Percentiles rank a stretch among this genome's conserved stretches.
Conservation (phyloP, 306 rosid genomes). For the Begonia fuchsioides region DNA sequence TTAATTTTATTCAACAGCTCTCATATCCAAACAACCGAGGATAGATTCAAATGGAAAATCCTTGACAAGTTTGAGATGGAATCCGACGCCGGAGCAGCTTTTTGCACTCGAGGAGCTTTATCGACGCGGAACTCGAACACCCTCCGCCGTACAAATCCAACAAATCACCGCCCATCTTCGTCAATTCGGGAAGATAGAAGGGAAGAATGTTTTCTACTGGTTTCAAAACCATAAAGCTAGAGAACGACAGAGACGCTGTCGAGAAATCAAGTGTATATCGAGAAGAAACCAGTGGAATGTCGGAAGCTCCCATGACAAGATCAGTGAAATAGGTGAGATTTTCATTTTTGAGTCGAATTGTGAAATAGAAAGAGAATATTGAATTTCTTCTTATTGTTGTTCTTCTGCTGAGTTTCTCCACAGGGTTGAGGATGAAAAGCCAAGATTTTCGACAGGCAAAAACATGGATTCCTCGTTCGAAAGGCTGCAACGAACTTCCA, state of each 20-base stretch:
- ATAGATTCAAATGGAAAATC: slow-evolving; percentile 4
- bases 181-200: slow-evolving; percentile 58
- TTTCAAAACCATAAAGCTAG: slow-evolving; percentile 78
- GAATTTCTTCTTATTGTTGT: too few relatives aligned
- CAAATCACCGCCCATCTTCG: slow-evolving; percentile 42
- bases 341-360: too few relatives aligned
- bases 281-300: too few relatives aligned
- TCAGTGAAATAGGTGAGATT: too few relatives aligned
- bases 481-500: too few relatives aligned
- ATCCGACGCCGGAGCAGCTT: slow-evolving; percentile 57
- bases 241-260: slow-evolving; percentile 47
- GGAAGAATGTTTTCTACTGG: slow-evolving; percentile 73
- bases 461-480: slow-evolving; percentile 37
- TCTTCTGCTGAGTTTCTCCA: neutral
- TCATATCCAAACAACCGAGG: neutral
- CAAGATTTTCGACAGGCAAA: slow-evolving; percentile 41
- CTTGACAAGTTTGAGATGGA: slow-evolving; percentile 43
- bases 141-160: slow-evolving; percentile 54
- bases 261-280: neutral
- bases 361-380: too few relatives aligned
- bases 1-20: too few relatives aligned
- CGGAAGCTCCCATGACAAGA: too few relatives aligned
- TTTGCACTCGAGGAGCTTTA: slow-evolving; percentile 43
- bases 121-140: slow-evolving; percentile 43
- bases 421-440: slow-evolving; percentile 40